phyloP scores from a whole-genome alignment of 257 asterid genomes.

The Jasminum sambac region DNA sequence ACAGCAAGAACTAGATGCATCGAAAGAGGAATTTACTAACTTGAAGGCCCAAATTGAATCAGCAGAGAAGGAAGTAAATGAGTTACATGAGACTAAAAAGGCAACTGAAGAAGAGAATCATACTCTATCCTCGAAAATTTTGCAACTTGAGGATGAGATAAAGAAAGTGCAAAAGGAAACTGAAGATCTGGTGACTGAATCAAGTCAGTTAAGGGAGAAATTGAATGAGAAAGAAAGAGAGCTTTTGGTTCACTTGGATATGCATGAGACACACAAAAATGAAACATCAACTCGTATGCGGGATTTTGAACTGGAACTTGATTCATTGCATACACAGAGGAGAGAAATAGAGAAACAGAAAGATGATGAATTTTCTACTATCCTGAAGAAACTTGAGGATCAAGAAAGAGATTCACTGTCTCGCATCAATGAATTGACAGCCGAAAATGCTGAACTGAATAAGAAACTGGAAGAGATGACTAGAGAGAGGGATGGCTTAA shows the following conservation, averaged over 20 bases:
- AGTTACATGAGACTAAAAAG: conserved; percentile 33
- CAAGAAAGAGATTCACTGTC: conserved; percentile 17
- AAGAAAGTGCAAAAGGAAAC: conserved; percentile 41
- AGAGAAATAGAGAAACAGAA: not conserved
- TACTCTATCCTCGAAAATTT: conserved; percentile 35
- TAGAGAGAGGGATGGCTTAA: conserved; percentile 26
- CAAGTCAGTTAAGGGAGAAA: conserved; percentile 39
- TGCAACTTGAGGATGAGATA: conserved; percentile 39
- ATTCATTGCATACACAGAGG: not conserved
- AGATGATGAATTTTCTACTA: conserved; percentile 24
- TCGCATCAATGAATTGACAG: not conserved
- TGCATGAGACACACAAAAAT: conserved; percentile 7
- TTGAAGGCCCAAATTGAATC: conserved; percentile 38
- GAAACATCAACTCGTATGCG: conserved; percentile 3
- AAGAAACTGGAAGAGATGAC: not conserved
- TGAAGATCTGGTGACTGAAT: conserved; percentile 43
- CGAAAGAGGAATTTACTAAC: conserved; percentile 38
- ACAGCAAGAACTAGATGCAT: conserved; percentile 43
- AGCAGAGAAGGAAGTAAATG: conserved; percentile 39
- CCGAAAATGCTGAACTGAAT: conserved; percentile 33
- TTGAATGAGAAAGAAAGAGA: conserved; percentile 37
- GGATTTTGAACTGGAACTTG: conserved; percentile 2
- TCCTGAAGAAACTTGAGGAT: conserved; percentile 31
- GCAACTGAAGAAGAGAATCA: conserved; percentile 38
- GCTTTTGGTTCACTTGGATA: conserved; percentile 15